These are phyloP conservation scores for Sporisorium exsertum DNA, from an alignment of 1,284 basidiomycete genomes.

Conservation along the genomic window DNA sequence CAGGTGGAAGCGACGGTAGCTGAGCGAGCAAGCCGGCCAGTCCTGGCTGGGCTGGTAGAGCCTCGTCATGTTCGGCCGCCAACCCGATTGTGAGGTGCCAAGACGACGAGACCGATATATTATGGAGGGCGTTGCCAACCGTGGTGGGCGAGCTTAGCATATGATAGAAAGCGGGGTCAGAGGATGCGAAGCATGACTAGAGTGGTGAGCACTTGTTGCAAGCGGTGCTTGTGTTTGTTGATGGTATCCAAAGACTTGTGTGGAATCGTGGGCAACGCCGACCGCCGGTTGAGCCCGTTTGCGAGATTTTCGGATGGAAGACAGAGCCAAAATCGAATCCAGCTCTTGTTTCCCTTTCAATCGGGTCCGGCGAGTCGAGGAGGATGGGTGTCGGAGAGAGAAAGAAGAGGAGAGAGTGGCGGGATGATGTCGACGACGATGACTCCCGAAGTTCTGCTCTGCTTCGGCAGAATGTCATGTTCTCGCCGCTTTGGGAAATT, in stretches of 20 bases:
- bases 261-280: background rate
- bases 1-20: conserved; percentile 58
- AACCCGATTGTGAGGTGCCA: background rate
- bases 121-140: too few species aligned
- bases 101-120: too few species aligned
- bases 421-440: background rate
- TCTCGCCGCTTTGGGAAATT: background rate
- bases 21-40: conserved; percentile 55
- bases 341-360: background rate
- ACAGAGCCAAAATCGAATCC: background rate
- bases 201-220: background rate
- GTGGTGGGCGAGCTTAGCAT: background rate
- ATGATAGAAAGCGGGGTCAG: background rate
- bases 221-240: background rate
- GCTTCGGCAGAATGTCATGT: background rate
- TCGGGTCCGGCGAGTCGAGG: background rate
- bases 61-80: conserved; percentile 14
- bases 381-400: background rate
- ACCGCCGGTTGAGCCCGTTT: conserved; percentile 3
- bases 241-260: background rate
- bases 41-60: conserved; percentile 22
- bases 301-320: background rate
- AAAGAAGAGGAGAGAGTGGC: background rate
- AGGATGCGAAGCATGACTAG: conserved; percentile 1
- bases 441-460: background rate